Evolutionary conservation across 495 filamentous ascomycete genomes (phyloP).

Genomic region (Aspergillus sclerotioniger): DNA sequence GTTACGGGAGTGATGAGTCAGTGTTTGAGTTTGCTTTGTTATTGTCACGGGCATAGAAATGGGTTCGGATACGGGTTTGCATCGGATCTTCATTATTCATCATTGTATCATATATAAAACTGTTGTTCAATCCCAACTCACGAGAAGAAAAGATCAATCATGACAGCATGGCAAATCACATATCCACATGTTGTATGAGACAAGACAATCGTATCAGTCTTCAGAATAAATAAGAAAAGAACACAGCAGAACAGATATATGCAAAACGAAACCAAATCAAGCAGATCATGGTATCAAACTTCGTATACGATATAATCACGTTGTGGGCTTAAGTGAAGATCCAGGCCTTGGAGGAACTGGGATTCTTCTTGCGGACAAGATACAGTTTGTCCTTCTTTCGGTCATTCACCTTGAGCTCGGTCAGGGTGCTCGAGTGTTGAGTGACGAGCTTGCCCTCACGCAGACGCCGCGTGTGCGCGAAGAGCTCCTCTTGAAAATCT

Average conservation of each 20-base stretch:
- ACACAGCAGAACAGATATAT: slow-evolving; percentile 7
- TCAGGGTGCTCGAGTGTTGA: slow-evolving; percentile 44
- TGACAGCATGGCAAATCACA: background rate
- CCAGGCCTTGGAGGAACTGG: slow-evolving; percentile 27
- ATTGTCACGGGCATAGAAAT: background rate
- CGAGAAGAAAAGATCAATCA: slow-evolving; percentile 12
- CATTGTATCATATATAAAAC: slow-evolving; percentile 20
- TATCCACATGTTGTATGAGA: slow-evolving; percentile 1
- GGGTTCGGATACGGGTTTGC: background rate
- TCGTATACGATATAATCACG: slow-evolving; percentile 3
- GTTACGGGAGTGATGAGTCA: too few relatives aligned
- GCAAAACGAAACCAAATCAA: slow-evolving; percentile 11
- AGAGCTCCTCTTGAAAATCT: slow-evolving; percentile 69
- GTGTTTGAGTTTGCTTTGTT: background rate
- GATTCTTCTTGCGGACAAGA: slow-evolving; percentile 63
- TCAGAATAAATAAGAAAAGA: background rate
- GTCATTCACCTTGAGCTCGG: slow-evolving; percentile 50
- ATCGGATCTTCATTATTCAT: slow-evolving; percentile 1
- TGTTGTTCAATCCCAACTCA: slow-evolving; percentile 32
- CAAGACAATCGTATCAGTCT: slow-evolving; percentile 4
- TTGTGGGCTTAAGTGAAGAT: slow-evolving; percentile 32
- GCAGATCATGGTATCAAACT: slow-evolving; percentile 11
- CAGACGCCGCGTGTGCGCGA: slow-evolving; percentile 64
- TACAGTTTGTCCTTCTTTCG: slow-evolving; percentile 53
- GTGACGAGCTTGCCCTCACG: slow-evolving; percentile 52